Percentiles rank a stretch among this genome's conserved stretches.
Conservation (phyloP, 805 yeast species). For the Ogataea philodendri region DNA sequence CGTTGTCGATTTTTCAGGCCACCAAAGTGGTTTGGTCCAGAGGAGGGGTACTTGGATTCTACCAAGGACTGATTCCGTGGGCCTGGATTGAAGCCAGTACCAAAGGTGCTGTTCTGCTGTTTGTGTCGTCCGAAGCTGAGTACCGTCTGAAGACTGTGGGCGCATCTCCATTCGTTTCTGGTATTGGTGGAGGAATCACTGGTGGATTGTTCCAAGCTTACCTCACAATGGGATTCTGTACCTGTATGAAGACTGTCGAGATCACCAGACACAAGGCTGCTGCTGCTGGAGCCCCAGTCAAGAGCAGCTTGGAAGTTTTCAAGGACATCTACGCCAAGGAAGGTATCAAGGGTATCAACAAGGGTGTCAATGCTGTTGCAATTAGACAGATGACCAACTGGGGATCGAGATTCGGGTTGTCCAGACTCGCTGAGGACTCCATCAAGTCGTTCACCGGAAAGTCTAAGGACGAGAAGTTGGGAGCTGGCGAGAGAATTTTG, state of each 20-base stretch:
- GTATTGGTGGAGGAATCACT: conserved; percentile 92
- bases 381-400: conserved; percentile 98
- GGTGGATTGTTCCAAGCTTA: conserved; percentile 98
- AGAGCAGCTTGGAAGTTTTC: conserved; percentile 82
- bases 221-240: conserved; percentile 95
- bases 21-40: conserved; percentile 81
- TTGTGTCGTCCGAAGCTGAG: conserved; percentile 91
- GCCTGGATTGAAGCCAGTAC: conserved; percentile 99
- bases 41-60: conserved; percentile 90
- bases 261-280: conserved; percentile 86
- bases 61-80: conserved; percentile 98
- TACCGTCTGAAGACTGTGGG: conserved; percentile 67
- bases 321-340: conserved; percentile 78
- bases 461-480: conserved; percentile 55
- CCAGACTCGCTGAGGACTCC: conserved; percentile 85
- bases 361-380: conserved; percentile 99
- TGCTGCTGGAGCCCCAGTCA: conserved; percentile 61
- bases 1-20: conserved; percentile 63
- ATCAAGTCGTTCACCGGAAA: conserved; percentile 65
- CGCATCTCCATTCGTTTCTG: conserved; percentile 69
- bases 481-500: conserved; percentile 74
- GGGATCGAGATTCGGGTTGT: conserved; percentile 96
- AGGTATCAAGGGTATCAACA: conserved; percentile 92
- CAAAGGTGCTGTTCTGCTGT: conserved; percentile 92
- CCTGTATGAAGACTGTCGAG: conserved; percentile 98